These are phyloP conservation scores for Sungouiella blattae DNA, from an alignment of 805 yeast species.

Conservation along the genomic window DNA sequence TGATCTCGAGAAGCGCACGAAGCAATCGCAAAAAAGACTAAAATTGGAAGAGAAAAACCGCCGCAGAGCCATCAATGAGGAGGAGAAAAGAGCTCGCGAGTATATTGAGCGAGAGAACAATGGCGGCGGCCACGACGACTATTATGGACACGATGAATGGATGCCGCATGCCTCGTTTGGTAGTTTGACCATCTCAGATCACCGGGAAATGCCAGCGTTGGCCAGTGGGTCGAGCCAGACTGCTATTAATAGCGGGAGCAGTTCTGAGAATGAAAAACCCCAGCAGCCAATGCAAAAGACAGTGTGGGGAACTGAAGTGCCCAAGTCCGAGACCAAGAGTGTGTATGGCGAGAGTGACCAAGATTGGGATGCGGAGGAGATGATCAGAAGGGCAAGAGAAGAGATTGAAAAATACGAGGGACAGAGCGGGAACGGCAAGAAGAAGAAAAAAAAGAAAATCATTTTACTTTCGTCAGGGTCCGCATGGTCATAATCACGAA, in stretches of 20 bases:
- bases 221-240: slow-evolving; percentile 4
- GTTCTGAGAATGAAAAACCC: slow-evolving; percentile 5
- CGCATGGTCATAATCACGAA: slow-evolving; percentile 2
- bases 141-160: slow-evolving; percentile 15
- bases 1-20: slow-evolving; percentile 57
- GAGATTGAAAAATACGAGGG: slow-evolving; percentile 34
- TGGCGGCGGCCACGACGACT: slow-evolving; percentile 24
- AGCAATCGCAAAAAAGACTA: slow-evolving; percentile 45
- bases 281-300: slow-evolving; percentile 29
- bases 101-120: slow-evolving; percentile 60
- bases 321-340: slow-evolving; percentile 36
- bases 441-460: slow-evolving; percentile 46
- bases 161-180: slow-evolving; percentile 23
- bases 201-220: slow-evolving; percentile 35
- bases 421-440: slow-evolving; percentile 19
- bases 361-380: slow-evolving; percentile 48
- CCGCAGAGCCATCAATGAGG: slow-evolving; percentile 50
- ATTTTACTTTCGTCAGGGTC: slow-evolving; percentile 27
- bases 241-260: slow-evolving; percentile 6
- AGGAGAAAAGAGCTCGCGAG: slow-evolving; percentile 55
- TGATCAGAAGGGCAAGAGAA: slow-evolving; percentile 50
- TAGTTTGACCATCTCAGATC: slow-evolving; percentile 35
- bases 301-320: slow-evolving; percentile 74
- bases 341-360: slow-evolving; percentile 24
- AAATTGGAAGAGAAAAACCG: slow-evolving; percentile 60